Percentiles rank a stretch among this genome's conserved stretches.
phyloP scores from a whole-genome alignment of 495 filamentous ascomycete species.

The Neurospora discreta region DNA sequence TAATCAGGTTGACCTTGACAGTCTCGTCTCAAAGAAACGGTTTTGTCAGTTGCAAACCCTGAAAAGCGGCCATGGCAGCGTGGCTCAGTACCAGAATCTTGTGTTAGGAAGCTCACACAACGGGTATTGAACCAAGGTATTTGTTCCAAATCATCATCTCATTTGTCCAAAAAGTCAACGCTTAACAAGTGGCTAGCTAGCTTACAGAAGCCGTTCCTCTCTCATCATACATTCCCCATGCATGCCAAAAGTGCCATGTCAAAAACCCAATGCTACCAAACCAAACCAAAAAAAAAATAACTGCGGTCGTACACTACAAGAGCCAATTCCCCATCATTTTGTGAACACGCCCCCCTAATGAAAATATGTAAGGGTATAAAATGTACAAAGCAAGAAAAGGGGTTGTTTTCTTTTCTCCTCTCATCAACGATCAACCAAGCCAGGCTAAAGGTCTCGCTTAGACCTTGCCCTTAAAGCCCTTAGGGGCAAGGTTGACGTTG shows the following conservation, averaged over 20 bases:
- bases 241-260: background rate
- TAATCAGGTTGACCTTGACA: background rate
- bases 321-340: background rate
- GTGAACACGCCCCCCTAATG: background rate
- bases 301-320: background rate
- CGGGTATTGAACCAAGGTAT: background rate
- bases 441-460: background rate
- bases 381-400: background rate
- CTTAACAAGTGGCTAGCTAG: background rate
- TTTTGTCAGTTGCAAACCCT: background rate
- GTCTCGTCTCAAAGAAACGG: background rate
- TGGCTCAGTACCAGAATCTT: background rate
- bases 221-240: background rate
- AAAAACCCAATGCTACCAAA: background rate
- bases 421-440: background rate
- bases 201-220: background rate
- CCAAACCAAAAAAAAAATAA: background rate
- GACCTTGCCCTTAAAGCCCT: constrained; percentile 39
- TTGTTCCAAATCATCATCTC: background rate
- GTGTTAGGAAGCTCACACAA: background rate
- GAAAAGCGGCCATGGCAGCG: background rate
- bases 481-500: constrained; percentile 45
- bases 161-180: background rate
- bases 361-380: background rate
- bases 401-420: background rate